Percentiles rank a stretch among this genome's conserved stretches.
Conservation (phyloP, 2,329 filamentous ascomycete genomes). For the Rachicladosporium sp. region DNA sequence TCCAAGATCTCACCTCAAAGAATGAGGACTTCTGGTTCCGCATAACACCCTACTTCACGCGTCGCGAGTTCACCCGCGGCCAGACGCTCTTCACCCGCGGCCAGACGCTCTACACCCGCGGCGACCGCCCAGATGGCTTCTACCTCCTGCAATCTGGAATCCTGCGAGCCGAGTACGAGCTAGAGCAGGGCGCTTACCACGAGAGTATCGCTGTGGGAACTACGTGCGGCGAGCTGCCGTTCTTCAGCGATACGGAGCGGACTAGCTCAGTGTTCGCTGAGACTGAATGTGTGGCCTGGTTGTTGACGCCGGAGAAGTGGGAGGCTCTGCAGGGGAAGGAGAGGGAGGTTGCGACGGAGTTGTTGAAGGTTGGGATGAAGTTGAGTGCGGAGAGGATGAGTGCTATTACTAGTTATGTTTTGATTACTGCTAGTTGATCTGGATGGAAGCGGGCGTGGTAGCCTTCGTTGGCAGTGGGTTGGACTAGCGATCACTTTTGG, state of each 20-base stretch:
- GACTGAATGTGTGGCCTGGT: constrained; percentile 70
- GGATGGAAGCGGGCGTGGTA: background rate
- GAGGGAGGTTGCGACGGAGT: constrained; percentile 66
- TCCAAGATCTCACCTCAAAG: constrained; percentile 70
- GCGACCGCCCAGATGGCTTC: constrained; percentile 66
- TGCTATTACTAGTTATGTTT: constrained; percentile 43
- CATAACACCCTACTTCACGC: constrained; percentile 61
- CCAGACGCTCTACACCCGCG: constrained; percentile 63
- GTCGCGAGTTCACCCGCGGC: constrained; percentile 54
- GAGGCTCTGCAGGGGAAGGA: constrained; percentile 57
- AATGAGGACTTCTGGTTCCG: constrained; percentile 96
- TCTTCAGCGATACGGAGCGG: constrained; percentile 80
- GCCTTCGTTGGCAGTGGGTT: no score
- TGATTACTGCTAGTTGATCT: constrained; percentile 28
- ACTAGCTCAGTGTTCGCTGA: constrained; percentile 82
- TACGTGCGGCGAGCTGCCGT: constrained; percentile 89
- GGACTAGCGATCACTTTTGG: no score
- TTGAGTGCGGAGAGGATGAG: constrained; percentile 89
- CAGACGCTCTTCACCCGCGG: constrained; percentile 66
- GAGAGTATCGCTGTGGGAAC: constrained; percentile 91
- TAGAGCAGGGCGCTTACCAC: constrained; percentile 77
- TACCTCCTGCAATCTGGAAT: constrained; percentile 86
- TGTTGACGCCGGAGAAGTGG: constrained; percentile 63
- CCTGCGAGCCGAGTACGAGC: constrained; percentile 75
- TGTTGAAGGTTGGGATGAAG: constrained; percentile 80